Base-by-base conservation (phyloP, 2,329 filamentous ascomycete genomes). In the Aspergillus sp. region DNA sequence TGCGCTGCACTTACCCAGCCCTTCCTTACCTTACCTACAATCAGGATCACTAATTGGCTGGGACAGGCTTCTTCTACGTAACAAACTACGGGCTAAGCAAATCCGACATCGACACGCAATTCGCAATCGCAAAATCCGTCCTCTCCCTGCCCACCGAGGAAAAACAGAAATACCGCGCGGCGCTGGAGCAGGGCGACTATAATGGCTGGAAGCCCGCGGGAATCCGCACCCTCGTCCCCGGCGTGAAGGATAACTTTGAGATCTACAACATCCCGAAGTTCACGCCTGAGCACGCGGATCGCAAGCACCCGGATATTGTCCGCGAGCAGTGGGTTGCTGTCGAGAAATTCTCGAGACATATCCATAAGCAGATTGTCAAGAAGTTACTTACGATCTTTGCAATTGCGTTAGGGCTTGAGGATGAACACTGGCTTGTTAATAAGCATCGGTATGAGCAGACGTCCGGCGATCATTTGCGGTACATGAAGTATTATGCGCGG, bases 191-290 rank as follows among this genome's bases (percentile, higher is more conserved):
- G 34, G 85, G 83, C 0, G 82, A 81, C 34, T 87, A 87, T 70
- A 86, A 86, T 63, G 85, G 85, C 6, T 85, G 83, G 66, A 79
- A 81, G 28, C 81, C 82, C 0, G 67, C 78, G 2, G 83, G 83
- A 1, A 56, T 63, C 17, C 60, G 72, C n/a, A 63, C 63, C 19
- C 69, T 71, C 34, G 34, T 41, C 1, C 51, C 38, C 0, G 74
- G 74, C 8, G 61, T 73, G 34, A 41, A 41, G 25, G 85, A 88
- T 68, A 87, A 86, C 60, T 25, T 54, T 41, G 82, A 88, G 68
- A 81, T 87, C n/a, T 88, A 84, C 77, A 87, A 87, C 68, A 81
- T 87, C 15, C 81, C 83, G 62, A 88, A 88, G 67, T 87, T 85
- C 69, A 79, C 77, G 13, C 72, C 75, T 2, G 71, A 77, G 51